Evolutionary conservation across 192 early-diverging fungal genomes (phyloP), one percentile per base, ranked within the genome.

Genomic region (Chytriomyces sp.): DNA sequence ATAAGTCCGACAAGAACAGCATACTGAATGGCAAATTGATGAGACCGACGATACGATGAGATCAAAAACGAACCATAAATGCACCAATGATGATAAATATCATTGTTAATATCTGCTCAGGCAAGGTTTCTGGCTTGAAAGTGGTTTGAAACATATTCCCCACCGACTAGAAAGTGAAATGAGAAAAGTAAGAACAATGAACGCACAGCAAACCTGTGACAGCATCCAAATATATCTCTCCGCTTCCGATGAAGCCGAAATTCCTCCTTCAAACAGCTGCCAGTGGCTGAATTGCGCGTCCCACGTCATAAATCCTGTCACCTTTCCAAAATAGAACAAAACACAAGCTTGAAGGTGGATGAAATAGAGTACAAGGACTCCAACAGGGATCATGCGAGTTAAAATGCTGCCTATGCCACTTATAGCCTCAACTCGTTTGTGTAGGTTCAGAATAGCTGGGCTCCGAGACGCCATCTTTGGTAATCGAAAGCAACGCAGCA

Each of bases 81-180:
- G 59, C 71, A 14, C 56, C 56, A 1, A 73, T 12, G 25, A 73
- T 22, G 0, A 58, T 37, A 37, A 63, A 63, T 10, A 64, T 4
- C 39, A 73, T 63, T 30, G 59, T 60, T 3, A 52, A n/a, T 40
- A 38, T n/a, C 36, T 58, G 58, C 60, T 73, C 71, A 4, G 31
- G 5, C 4, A 55, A 4, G 37, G 30, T 53, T 54, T 63, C 59
- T 25, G 71, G 71, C 52, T 33, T 73, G 37, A 52, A 52, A 25
- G 38, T 22, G 25, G 22, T 14, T 22, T 22, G 75, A 59, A 76
- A 76, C 36, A 73, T 76, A 63, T 76, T 76, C n/a, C 75, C 66
- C 8, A 76, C 33, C 28, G 70, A 14, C 26, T 55, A 33, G 33
- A 73, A 73, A 31, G 17, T 28, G 28, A 62, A 22, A 32, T 22